Conservation (phyloP, 495 filamentous ascomycete species). For the Pseudoneurospora amorphoporcata region DNA sequence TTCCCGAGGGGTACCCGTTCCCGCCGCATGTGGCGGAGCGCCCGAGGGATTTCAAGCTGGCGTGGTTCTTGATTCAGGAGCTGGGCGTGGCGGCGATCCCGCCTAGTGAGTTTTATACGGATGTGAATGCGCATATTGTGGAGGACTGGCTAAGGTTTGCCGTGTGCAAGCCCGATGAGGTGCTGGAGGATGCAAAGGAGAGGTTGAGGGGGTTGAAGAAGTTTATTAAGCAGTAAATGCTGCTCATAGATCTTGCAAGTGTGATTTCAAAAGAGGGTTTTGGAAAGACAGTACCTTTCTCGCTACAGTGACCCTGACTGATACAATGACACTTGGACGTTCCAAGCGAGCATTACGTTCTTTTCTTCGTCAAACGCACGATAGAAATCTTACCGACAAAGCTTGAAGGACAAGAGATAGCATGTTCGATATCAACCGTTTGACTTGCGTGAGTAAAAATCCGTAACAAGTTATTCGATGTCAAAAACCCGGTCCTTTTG, state of each 20-base stretch:
- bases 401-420: too few species aligned
- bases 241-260: background rate
- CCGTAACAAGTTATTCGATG: background rate
- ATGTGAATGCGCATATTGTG: constrained; percentile 67
- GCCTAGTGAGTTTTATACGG: constrained; percentile 92
- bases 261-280: background rate
- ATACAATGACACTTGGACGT: background rate
- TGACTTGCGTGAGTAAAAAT: background rate
- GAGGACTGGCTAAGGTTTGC: constrained; percentile 93
- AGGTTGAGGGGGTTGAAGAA: constrained; percentile 75
- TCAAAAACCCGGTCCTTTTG: background rate
- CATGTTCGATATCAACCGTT: background rate
- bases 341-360: background rate
- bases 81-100: constrained; percentile 92
- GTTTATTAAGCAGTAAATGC: constrained; percentile 42
- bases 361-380: background rate
- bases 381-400: background rate
- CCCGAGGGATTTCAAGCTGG: constrained; percentile 84
- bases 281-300: background rate
- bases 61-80: constrained; percentile 95
- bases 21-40: constrained; percentile 76
- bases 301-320: background rate
- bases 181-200: constrained; percentile 85
- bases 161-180: constrained; percentile 89
- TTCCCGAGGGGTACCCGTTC: constrained; percentile 76